Conservation (phyloP, 208 protist genomes). For the Leishmania martiniquensis region DNA sequence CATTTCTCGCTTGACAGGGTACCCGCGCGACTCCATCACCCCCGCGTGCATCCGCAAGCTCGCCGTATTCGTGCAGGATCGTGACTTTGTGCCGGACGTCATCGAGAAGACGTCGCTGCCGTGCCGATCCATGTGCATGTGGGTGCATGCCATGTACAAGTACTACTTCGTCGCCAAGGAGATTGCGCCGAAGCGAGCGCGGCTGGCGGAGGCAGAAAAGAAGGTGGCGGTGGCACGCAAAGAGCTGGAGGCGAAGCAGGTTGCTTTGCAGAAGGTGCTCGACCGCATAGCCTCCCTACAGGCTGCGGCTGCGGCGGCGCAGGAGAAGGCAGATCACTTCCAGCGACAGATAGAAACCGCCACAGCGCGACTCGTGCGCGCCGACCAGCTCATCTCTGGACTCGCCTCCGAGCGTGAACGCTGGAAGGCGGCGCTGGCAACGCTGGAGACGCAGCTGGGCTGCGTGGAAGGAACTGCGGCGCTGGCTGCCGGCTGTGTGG, state of each 20-base stretch:
- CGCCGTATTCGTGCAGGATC: slow-evolving; percentile 90
- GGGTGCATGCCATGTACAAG: slow-evolving; percentile 94
- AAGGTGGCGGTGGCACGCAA: slow-evolving; percentile 73
- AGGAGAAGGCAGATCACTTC: slow-evolving; percentile 83
- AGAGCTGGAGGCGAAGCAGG: slow-evolving; percentile 71
- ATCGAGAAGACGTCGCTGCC: slow-evolving; percentile 94
- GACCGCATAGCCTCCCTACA: slow-evolving; percentile 76
- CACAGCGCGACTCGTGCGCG: slow-evolving; percentile 73
- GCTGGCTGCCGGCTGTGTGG: slow-evolving; percentile 87
- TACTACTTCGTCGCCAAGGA: slow-evolving; percentile 94
- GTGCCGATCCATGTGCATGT: slow-evolving; percentile 95
- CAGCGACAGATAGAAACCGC: slow-evolving; percentile 90
- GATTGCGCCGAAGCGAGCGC: slow-evolving; percentile 87
- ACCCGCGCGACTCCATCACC: slow-evolving; percentile 91
- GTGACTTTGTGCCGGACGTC: slow-evolving; percentile 91
- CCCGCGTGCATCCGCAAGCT: slow-evolving; percentile 86
- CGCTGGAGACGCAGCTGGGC: slow-evolving; percentile 61
- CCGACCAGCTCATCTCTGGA: slow-evolving; percentile 89
- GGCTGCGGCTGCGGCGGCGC: slow-evolving; percentile 67
- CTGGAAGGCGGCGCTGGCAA: slow-evolving; percentile 67
- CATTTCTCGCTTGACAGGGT: slow-evolving; percentile 82
- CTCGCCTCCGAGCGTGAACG: slow-evolving; percentile 83
- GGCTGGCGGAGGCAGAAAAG: slow-evolving; percentile 72
- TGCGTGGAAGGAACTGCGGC: slow-evolving; percentile 80
- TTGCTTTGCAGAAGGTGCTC: slow-evolving; percentile 73